Base-by-base conservation (phyloP, 371 early-diverging fungal genomes). In the Mortierella sp. region DNA sequence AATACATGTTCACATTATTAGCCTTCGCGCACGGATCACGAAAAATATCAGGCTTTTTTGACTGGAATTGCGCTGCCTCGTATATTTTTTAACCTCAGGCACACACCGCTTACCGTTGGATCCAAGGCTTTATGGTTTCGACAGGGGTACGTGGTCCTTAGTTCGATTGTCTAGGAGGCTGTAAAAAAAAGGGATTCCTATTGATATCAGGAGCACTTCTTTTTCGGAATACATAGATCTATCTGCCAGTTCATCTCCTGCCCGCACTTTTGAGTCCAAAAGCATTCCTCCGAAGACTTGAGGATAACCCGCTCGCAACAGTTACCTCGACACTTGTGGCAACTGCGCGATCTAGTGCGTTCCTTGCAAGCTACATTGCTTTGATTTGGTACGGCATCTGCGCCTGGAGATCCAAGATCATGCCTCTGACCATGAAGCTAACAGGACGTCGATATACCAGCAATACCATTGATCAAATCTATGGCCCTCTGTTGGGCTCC, bases 371-470 rank as follows among this genome's bases (percentile, higher is more conserved):
- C 0, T 88, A 84, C 60, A 88, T 90, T 56, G 79, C 82, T 12
- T 55, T 85, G 52, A 84, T 85, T 34, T 90, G 89, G 89, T 85
- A 85, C 32, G 78, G 83, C 1, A 86, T 90, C 23, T 89, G 89
- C 68, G 68, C 82, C 6, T 79, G 81, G 43, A 79, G 90, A 21
- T 86, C 87, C 44, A 73, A 82, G 50, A 54, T 88, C 19, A 65
- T 65, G 65, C 78, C 78, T 0, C 34, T 70, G 49, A 31, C 34
- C 32, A 56, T 57, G 70, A 60, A 42, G 27, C 17, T 65, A 28
- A 76, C 70, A 37, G 78, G 78, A 3, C 32, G 55, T 4, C 55
- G 50, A 24, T 68, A 65, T 19, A 60, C 60, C 31, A 82, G 84
- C 14, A 81, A 86, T 37, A 80, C 82, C 55, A 9, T 84, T 1